Conservation (phyloP, 352 stramenopile genomes). For the Globisporangium uncinulatum region DNA sequence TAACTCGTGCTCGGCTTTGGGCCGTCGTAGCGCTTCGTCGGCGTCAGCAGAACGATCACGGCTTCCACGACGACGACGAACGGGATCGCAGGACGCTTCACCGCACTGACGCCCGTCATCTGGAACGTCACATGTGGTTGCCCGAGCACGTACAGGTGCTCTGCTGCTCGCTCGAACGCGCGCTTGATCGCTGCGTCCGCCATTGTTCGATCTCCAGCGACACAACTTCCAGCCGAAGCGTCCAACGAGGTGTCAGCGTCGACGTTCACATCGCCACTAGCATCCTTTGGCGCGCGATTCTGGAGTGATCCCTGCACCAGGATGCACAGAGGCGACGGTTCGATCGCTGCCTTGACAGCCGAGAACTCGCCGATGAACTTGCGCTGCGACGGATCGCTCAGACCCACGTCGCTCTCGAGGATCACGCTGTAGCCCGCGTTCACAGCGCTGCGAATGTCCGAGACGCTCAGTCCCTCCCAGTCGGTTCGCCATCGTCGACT, state of each 20-base stretch:
- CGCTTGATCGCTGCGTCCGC: constrained; percentile 41
- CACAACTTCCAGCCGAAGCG: not conserved
- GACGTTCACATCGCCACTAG: not conserved
- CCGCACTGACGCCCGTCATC: constrained; percentile 23
- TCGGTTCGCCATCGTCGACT: not conserved
- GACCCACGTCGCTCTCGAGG: constrained; percentile 68
- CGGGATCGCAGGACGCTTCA: constrained; percentile 9
- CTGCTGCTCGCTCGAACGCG: constrained; percentile 35
- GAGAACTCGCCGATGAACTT: constrained; percentile 56
- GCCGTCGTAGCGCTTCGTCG: constrained; percentile 50
- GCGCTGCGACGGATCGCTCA: constrained; percentile 51
- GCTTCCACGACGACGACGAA: constrained; percentile 78
- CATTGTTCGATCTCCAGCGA: constrained; percentile 15
- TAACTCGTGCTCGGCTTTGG: constrained; percentile 35
- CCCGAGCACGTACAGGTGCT: constrained; percentile 21
- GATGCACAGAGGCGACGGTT: constrained; percentile 58
- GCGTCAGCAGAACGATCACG: constrained; percentile 73
- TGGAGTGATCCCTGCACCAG: constrained; percentile 42
- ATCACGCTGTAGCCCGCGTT: constrained; percentile 55
- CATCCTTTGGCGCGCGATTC: constrained; percentile 31
- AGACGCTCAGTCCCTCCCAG: constrained; percentile 23
- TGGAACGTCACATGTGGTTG: constrained; percentile 12
- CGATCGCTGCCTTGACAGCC: constrained; percentile 55
- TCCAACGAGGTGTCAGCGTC: constrained; percentile 2
- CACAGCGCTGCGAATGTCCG: constrained; percentile 29